A percentile compares a stretch with the other conserved stretches of the same genome.
Conservation (phyloP, 441 rosid genomes). For the Corymbia calophylla region DNA sequence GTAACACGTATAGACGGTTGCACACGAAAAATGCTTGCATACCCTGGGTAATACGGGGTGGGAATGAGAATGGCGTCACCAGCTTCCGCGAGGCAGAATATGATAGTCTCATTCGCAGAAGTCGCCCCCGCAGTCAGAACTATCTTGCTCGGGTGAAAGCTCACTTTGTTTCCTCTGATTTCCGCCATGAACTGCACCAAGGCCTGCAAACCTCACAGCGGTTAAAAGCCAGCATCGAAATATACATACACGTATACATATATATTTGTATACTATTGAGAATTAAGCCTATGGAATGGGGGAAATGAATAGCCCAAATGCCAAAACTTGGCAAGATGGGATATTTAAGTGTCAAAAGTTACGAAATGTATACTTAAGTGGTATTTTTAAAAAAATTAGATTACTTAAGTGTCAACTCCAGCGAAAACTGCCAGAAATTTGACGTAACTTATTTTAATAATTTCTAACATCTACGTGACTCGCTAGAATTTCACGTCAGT, state of each 20-base stretch:
- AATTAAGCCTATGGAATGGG: neutral
- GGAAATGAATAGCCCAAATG: too few relatives aligned
- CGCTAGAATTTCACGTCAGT: too few relatives aligned
- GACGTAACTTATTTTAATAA: too few relatives aligned
- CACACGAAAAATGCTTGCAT: neutral
- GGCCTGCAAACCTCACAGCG: slow-evolving; percentile 17
- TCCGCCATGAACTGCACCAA: slow-evolving; percentile 40
- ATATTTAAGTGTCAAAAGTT: too few relatives aligned
- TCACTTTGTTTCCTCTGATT: slow-evolving; percentile 43
- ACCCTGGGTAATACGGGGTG: slow-evolving; percentile 68
- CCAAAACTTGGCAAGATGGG: too few relatives aligned
- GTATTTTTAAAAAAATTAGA: too few relatives aligned
- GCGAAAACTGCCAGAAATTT: too few relatives aligned
- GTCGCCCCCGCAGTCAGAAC: slow-evolving; percentile 63
- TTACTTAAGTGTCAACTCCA: too few relatives aligned
- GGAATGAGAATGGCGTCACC: slow-evolving; percentile 67
- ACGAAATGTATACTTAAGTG: too few relatives aligned
- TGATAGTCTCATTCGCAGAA: slow-evolving; percentile 53
- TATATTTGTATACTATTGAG: neutral
- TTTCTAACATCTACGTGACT: too few relatives aligned
- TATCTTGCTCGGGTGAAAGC: slow-evolving; percentile 36
- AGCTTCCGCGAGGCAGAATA: slow-evolving; percentile 55
- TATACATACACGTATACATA: neutral
- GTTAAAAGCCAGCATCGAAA: neutral
- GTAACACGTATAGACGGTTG: neutral